phyloP scores from a whole-genome alignment of 345 rosid genomes.

The Arabis hirsuta region DNA sequence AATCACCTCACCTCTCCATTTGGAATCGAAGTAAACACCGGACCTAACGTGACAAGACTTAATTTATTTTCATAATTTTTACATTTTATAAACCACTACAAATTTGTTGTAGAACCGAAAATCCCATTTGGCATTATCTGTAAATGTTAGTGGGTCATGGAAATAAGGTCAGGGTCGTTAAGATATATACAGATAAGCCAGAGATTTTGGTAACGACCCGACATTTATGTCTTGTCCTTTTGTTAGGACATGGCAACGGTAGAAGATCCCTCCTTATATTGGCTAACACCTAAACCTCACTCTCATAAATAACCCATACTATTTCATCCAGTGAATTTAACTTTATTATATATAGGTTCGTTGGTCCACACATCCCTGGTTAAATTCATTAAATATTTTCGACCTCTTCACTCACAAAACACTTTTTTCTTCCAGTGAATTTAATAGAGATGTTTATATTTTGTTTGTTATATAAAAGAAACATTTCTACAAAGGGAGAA shows the following conservation, averaged over 20 bases:
- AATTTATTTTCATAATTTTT: background rate
- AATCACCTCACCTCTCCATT: no score
- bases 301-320: constrained; percentile 31
- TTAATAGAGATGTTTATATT: background rate
- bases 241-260: constrained; percentile 18
- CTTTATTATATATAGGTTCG: background rate
- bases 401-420: background rate
- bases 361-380: background rate
- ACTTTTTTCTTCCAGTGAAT: background rate
- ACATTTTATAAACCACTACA: background rate
- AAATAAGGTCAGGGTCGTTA: constrained; percentile 31
- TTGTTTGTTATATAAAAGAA: no score
- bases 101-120: constrained; percentile 8
- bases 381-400: background rate
- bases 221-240: constrained; percentile 40
- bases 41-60: background rate
- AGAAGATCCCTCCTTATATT: constrained; percentile 14
- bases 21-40: background rate
- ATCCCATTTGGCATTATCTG: constrained; percentile 22
- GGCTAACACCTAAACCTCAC: constrained; percentile 25
- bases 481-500: background rate
- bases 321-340: background rate
- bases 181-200: constrained; percentile 29
- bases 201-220: constrained; percentile 45
- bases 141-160: constrained; percentile 27